phyloP scores from a whole-genome alignment of 768 basidiomycete genomes.

The Mycena galopus region DNA sequence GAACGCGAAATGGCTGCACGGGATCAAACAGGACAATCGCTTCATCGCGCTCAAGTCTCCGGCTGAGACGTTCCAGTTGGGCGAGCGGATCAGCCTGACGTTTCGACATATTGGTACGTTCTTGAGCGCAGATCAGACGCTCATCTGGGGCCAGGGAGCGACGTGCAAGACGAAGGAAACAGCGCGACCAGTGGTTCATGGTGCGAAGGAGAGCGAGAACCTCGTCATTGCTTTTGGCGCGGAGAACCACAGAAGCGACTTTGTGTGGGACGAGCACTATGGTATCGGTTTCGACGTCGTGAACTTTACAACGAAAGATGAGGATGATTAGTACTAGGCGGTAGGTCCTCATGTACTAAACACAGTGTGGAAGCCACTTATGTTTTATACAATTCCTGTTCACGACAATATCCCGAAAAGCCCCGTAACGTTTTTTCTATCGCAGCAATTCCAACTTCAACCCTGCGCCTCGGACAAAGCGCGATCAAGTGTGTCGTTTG shows the following conservation, averaged over 20 bases:
- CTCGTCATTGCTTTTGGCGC: conserved; percentile 77
- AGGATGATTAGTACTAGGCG: not conserved
- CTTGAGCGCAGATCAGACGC: conserved; percentile 60
- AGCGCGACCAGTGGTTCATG: conserved; percentile 67
- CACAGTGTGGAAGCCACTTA: no score
- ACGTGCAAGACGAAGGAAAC: conserved; percentile 69
- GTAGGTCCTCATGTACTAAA: no score
- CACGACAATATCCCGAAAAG: no score
- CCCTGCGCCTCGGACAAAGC: no score
- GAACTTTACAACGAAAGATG: conserved; percentile 49
- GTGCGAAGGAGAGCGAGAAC: conserved; percentile 59
- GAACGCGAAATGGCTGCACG: conserved; percentile 82
- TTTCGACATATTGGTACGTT: conserved; percentile 87
- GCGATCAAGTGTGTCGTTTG: no score
- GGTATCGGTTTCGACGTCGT: conserved; percentile 80
- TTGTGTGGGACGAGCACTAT: conserved; percentile 78
- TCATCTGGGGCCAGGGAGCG: conserved; percentile 83
- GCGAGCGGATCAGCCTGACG: conserved; percentile 83
- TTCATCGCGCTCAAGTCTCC: conserved; percentile 63
- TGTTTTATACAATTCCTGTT: no score
- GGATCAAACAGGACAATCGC: conserved; percentile 83
- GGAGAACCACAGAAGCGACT: conserved; percentile 78
- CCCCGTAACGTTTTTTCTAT: no score
- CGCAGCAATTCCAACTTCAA: no score
- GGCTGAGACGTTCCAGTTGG: conserved; percentile 67